Conservation (phyloP, 306 rosid genomes). For the Gastrolobium villosum region DNA sequence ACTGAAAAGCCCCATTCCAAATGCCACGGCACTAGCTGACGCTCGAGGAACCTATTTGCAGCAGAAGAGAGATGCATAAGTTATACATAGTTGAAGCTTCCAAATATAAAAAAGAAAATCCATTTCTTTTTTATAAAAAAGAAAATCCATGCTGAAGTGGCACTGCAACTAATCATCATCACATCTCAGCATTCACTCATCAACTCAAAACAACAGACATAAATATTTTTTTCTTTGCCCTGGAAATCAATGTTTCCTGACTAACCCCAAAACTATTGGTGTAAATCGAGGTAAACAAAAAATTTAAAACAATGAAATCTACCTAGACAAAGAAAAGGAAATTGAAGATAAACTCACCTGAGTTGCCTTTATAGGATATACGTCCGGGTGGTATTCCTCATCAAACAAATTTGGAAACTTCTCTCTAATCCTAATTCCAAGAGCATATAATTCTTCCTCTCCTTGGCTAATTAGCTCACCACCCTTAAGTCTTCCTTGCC, state of each 20-base stretch:
- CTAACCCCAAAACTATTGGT: slow-evolving; percentile 30
- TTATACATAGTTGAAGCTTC: slow-evolving; percentile 23
- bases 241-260: slow-evolving; percentile 2
- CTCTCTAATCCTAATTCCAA: slow-evolving; percentile 76
- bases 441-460: slow-evolving; percentile 82
- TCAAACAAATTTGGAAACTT: slow-evolving; percentile 73
- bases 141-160: not conserved
- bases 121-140: slow-evolving; percentile 4
- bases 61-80: slow-evolving; percentile 29
- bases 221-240: not conserved
- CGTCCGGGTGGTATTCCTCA: slow-evolving; percentile 86
- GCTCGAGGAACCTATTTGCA: slow-evolving; percentile 84
- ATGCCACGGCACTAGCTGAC: slow-evolving; percentile 98
- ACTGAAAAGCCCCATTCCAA: slow-evolving; percentile 89
- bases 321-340: not conserved
- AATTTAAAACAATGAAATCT: not conserved
- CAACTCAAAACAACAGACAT: slow-evolving; percentile 8
- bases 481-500: slow-evolving; percentile 83
- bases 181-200: slow-evolving; percentile 6
- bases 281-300: not conserved
- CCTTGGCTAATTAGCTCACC: slow-evolving; percentile 78
- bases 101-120: not conserved
- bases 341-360: slow-evolving; percentile 63
- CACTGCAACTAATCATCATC: slow-evolving; percentile 22
- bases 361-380: slow-evolving; percentile 78